Percentiles rank a stretch among this genome's conserved stretches.
phyloP scores from a whole-genome alignment of 768 basidiomycete genomes.

The Neoboletus brunneissimus region DNA sequence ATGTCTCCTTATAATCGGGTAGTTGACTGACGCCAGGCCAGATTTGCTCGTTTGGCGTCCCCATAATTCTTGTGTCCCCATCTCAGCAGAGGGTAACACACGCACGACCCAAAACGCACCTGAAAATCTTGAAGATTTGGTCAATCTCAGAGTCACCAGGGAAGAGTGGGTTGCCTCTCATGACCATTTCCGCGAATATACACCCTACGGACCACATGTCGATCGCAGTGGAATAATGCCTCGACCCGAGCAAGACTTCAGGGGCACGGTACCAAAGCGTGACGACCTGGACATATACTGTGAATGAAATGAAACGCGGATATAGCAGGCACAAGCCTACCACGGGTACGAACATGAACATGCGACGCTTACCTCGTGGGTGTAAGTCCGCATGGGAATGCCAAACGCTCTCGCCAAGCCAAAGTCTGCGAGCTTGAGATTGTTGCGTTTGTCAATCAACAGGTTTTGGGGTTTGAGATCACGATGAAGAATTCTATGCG shows the following conservation, averaged over 20 bases:
- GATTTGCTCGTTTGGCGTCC: constrained; percentile 85
- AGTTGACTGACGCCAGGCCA: constrained; percentile 90
- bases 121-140: constrained; percentile 99
- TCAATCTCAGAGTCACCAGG: constrained; percentile 99
- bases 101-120: constrained; percentile 44
- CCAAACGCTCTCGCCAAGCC: constrained; percentile 96
- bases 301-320: constrained; percentile 6
- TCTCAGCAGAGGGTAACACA: constrained; percentile 1
- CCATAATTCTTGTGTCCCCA: constrained; percentile 66
- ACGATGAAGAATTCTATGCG: constrained; percentile 93
- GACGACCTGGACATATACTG: constrained; percentile 66
- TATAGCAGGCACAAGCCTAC: background rate
- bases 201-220: constrained; percentile 99
- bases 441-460: constrained; percentile 83
- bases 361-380: constrained; percentile 77
- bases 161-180: constrained; percentile 87
- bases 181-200: constrained; percentile 98
- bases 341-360: constrained; percentile 1
- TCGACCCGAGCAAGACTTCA: constrained; percentile 91
- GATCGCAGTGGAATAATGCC: constrained; percentile 95
- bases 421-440: constrained; percentile 95
- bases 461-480: constrained; percentile 97
- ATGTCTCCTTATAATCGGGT: constrained; percentile 94
- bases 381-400: constrained; percentile 98
- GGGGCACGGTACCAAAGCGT: constrained; percentile 99